Evolutionary conservation across 139 green algal species (phyloP).

Genomic region (Micractinium sp.): DNA sequence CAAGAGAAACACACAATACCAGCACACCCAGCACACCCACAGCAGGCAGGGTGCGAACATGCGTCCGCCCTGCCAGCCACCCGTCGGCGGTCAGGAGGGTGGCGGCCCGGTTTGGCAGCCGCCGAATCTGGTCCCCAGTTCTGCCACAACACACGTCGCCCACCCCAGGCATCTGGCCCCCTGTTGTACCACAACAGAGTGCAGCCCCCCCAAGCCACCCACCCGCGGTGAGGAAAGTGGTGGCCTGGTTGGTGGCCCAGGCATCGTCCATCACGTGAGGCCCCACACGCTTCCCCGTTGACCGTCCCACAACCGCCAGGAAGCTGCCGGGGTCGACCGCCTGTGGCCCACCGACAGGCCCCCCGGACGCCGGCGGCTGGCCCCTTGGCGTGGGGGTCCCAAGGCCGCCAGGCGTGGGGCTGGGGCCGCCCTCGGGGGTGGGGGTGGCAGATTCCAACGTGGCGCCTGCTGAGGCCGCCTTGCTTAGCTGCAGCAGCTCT

Average conservation of each 20-base stretch:
- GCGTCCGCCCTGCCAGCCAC: no score
- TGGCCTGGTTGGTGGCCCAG: conserved; percentile 15
- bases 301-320: neutral
- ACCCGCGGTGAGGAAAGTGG: neutral
- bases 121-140: no score
- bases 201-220: neutral
- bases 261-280: neutral
- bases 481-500: conserved; percentile 1
- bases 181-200: neutral
- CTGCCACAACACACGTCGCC: no score
- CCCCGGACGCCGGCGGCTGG: no score
- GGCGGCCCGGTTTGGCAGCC: no score
- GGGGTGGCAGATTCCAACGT: no score
- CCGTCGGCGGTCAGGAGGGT: no score
- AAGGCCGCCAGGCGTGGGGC: neutral
- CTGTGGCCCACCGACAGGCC: neutral
- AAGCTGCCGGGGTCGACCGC: neutral
- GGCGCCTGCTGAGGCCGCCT: neutral
- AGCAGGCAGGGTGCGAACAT: no score
- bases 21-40: no score
- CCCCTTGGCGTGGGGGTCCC: no score
- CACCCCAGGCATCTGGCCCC: no score
- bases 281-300: neutral
- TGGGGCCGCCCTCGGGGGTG: no score
- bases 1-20: neutral